Base-by-base conservation (phyloP, 768 basidiomycete genomes). In the Boletus rubroflammeus region DNA sequence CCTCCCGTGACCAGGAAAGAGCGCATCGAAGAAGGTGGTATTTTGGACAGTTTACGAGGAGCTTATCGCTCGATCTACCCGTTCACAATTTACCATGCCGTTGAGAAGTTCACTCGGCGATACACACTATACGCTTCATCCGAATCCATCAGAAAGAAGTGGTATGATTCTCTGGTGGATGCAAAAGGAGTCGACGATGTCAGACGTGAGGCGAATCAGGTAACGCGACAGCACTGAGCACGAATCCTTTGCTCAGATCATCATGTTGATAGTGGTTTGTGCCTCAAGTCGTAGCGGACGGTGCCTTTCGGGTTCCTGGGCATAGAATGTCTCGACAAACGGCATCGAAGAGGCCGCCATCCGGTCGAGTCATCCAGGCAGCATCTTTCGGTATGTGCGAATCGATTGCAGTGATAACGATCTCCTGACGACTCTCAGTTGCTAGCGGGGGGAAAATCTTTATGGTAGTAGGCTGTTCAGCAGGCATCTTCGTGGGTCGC, bases 11-110 rank as follows among this genome's bases (percentile, higher is more conserved):
- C 70, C 45, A 81, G 88, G 32, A 84, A 80, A 63, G 88, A 86
- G 57, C 79, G 78, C 41, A 61, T 74, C 15, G 84, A 87, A 47
- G 84, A 82, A 45, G 79, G 81, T 35, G 65, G 79, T 14, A 67
- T 87, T 13, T 68, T 87, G 32, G 83, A 85, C 53, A 76, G 71
- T 44, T 72, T 84, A 34, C 78, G 79, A 50, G 79, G 75, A 13
- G 75, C 79, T 38, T 74, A 75, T 51, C 75, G 80, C 25, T 69
- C 81, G 13, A 70, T 90, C 63, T 93, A 82, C 64, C 90, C 91
- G 1, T 88, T 93, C 67, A 87, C 83, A 1, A 72, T 93, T 57
- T 88, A 82, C 67, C 90, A 93, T 55, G 83, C 85, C 0, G 77
- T 80, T 1, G 78, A 76, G 48, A 78, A 76, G 48, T 62, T 72